Conservation (phyloP, 2,329 filamentous ascomycete species). For the Colletotrichum lini region DNA sequence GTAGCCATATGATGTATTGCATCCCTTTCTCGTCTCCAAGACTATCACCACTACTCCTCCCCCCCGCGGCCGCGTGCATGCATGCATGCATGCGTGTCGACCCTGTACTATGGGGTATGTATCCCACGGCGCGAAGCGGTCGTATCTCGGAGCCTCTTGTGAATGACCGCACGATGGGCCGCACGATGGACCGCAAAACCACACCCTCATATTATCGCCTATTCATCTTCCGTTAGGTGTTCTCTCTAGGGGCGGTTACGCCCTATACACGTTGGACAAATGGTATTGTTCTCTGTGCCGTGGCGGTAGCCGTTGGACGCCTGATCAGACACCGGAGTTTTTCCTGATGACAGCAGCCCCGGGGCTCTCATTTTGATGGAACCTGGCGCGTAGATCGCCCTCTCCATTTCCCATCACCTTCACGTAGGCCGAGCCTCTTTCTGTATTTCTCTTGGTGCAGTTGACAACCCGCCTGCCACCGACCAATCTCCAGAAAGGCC, state of each 20-base stretch:
- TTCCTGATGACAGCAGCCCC: constrained; percentile 3
- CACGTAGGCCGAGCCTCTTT: not conserved
- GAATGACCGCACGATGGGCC: constrained; percentile 48
- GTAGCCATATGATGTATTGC: too few species aligned
- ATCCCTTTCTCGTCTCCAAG: constrained; percentile 4
- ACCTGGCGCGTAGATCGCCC: constrained; percentile 13
- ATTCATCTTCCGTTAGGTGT: too few species aligned
- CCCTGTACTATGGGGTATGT: constrained; percentile 34
- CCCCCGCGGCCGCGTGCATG: not conserved
- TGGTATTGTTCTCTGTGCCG: constrained; percentile 7
- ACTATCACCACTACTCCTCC: not conserved
- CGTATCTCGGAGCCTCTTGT: constrained; percentile 51
- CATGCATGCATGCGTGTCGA: constrained; percentile 23
- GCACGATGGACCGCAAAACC: constrained; percentile 21
- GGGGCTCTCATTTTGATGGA: constrained; percentile 14
- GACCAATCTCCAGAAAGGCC: constrained; percentile 29
- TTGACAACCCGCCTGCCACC: not conserved
- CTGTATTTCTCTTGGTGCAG: not conserved
- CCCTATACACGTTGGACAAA: not conserved
- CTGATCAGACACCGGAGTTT: constrained; percentile 17
- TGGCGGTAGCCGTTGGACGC: constrained; percentile 13
- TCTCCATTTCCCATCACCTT: constrained; percentile 1
- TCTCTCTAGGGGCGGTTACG: constrained; percentile 1
- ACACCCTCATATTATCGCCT: too few species aligned
- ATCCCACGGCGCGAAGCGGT: constrained; percentile 45